These are phyloP conservation scores for Penstemon eatonii DNA, from an alignment of 257 asterid species.

Conservation along the genomic window DNA sequence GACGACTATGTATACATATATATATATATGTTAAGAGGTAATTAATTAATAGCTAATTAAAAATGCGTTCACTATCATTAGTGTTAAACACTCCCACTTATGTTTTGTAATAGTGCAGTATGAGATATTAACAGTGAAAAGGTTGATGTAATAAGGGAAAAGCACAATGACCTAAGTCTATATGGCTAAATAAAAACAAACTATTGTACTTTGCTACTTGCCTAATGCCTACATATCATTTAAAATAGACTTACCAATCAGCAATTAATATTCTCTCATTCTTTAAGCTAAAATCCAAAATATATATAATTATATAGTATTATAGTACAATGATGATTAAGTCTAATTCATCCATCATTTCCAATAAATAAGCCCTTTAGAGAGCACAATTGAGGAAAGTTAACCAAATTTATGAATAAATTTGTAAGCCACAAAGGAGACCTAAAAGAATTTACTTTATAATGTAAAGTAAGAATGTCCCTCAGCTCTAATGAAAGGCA, in stretches of 20 bases:
- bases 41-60: too few species aligned
- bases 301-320: neutral
- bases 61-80: too few species aligned
- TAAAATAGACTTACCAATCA: conserved; percentile 27
- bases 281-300: conserved; percentile 18
- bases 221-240: conserved; percentile 22
- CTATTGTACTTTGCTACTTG: conserved; percentile 29
- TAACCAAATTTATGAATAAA: conserved; percentile 54
- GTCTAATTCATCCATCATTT: conserved; percentile 11
- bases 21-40: too few species aligned
- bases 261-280: conserved; percentile 35
- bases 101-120: conserved; percentile 21
- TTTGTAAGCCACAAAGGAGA: conserved; percentile 73
- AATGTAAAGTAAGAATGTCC: conserved; percentile 42
- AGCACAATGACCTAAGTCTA: conserved; percentile 31
- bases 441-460: conserved; percentile 54
- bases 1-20: too few species aligned
- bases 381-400: conserved; percentile 42
- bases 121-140: conserved; percentile 22
- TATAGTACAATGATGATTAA: too few species aligned
- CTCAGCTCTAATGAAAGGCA: conserved; percentile 22
- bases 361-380: conserved; percentile 28
- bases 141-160: conserved; percentile 19
- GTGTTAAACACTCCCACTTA: neutral
- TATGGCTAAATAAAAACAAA: conserved; percentile 27